Evolutionary conservation across 176 grass and related monocot species (phyloP).

Genomic region (Ensete ventricosum): DNA sequence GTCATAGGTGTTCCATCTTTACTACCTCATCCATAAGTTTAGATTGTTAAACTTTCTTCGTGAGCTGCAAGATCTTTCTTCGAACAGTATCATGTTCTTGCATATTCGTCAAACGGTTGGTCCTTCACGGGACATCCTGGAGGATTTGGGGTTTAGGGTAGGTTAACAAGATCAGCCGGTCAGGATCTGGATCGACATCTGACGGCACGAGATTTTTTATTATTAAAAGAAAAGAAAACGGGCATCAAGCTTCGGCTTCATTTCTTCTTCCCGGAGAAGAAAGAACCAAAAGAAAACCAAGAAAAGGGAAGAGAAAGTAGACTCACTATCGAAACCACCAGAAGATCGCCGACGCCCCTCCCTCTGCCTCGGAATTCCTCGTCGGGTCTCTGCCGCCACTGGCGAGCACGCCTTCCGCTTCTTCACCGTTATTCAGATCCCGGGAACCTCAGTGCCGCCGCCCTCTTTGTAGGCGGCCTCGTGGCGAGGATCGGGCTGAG

Average conservation of each 20-base stretch:
- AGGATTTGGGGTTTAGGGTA: neutral
- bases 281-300: neutral
- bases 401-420: no score
- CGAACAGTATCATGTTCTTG: neutral
- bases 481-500: no score
- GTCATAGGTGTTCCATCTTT: no score
- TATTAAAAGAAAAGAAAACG: neutral
- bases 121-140: neutral
- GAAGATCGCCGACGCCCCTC: neutral
- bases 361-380: neutral
- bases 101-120: no score
- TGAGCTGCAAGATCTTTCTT: neutral
- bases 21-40: neutral
- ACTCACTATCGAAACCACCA: neutral
- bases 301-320: neutral
- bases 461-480: no score
- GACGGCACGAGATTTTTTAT: neutral
- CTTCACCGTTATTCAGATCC: no score
- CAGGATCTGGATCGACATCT: neutral
- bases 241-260: neutral
- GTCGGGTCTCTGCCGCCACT: neutral
- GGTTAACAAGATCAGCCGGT: neutral
- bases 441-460: no score
- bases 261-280: neutral
- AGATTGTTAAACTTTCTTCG: neutral